Evolutionary conservation across 139 green algal species (phyloP), one percentile per base, ranked within the genome.

Genomic region (Tetradesmus lagerheimii): DNA sequence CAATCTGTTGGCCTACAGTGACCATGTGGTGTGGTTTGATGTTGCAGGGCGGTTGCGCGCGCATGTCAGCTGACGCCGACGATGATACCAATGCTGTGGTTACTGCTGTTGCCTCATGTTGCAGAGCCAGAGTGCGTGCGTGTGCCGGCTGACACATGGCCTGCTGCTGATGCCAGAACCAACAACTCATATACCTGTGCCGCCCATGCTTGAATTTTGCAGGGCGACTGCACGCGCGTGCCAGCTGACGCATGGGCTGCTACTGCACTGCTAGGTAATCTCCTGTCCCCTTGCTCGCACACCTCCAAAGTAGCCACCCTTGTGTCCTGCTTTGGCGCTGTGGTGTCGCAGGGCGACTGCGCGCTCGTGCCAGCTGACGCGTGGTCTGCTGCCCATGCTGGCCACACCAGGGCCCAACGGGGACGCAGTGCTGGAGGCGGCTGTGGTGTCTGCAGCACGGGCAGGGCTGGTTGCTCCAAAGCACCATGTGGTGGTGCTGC

Each of bases 311-410:
- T n/a, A n/a, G n/a, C n/a, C n/a, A n/a, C n/a, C n/a, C n/a, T n/a
- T n/a, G n/a, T 57, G 45, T 57, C 11, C 45, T 25, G 50, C 25
- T 64, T 27, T 25, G 50, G 3, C 50, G 18, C 50, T 64, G 23
- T 31, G 20, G 35, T 74, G 12, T 3, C 35, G 47, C 81, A 87
- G 81, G 41, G 74, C 84, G 5, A 91, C 84, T 53, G 97, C 97
- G 29, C 95, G 97, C 9, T 95, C 98, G 86, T 96, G 95, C 86
- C 93, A 97, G 41, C 86, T 99, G 47, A 93, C 91, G 67, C 95
- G 95, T 23, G 96, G 96, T 74, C 92, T 99, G 50, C 90, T 98
- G 89, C 97, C 97, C 43, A 95, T 98, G 88, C 94, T 99, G 77
- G 97, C 97, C 12, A 94, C 96, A 4, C 96, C 97, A 41, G 93